Conservation (phyloP, 495 filamentous ascomycete species). For the Podospora pseudoanserina region DNA sequence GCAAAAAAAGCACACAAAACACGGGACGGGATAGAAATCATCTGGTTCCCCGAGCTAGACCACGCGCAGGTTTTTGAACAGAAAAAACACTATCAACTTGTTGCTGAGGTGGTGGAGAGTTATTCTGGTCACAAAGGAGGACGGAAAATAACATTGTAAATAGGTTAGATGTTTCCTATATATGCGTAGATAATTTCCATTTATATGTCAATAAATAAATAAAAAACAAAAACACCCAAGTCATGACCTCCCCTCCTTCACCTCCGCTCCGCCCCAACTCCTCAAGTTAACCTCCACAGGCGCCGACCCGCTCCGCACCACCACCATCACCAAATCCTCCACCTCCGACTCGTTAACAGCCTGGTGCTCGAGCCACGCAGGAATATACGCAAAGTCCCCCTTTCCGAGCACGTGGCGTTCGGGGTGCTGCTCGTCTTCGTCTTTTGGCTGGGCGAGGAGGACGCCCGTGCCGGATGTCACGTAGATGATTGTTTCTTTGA, state of each 20-base stretch:
- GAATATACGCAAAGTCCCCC: slow-evolving; percentile 64
- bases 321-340: slow-evolving; percentile 56
- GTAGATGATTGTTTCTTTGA: slow-evolving; percentile 46
- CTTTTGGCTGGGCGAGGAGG: slow-evolving; percentile 39
- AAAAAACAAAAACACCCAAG: neutral
- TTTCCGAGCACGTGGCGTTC: slow-evolving; percentile 51
- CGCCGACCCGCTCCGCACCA: slow-evolving; percentile 54
- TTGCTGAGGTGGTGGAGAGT: slow-evolving; percentile 43
- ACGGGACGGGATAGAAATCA: slow-evolving; percentile 43
- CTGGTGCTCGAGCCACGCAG: slow-evolving; percentile 63
- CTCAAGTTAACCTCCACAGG: slow-evolving; percentile 57
- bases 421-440: slow-evolving; percentile 31
- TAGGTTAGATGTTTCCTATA: no score
- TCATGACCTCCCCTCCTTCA: slow-evolving; percentile 15
- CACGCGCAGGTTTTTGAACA: slow-evolving; percentile 67
- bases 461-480: slow-evolving; percentile 40
- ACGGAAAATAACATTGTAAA: neutral
- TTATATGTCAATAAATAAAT: neutral
- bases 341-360: slow-evolving; percentile 58
- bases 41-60: slow-evolving; percentile 61
- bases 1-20: neutral
- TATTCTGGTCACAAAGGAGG: slow-evolving; percentile 30
- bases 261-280: slow-evolving; percentile 50
- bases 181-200: neutral
- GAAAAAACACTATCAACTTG: slow-evolving; percentile 32